A percentile compares a stretch with the other conserved stretches of the same genome.
Conservation (phyloP, 208 protist species). For the Trypanosoma theileri region DNA sequence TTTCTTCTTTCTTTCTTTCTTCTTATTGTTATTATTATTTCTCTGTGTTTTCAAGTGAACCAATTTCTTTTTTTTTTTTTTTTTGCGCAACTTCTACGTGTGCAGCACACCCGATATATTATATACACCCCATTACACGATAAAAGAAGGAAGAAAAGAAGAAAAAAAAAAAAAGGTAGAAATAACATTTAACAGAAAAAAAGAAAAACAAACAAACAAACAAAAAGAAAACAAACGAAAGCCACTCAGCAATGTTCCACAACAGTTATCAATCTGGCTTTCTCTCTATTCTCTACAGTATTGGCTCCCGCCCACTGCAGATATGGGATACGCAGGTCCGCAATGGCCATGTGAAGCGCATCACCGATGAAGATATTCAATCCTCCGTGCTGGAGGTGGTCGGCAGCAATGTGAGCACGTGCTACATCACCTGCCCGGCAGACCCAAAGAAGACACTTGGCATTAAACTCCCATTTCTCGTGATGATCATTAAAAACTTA, state of each 20-base stretch:
- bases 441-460: constrained; percentile 97
- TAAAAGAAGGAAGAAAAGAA: neutral
- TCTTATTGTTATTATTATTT: constrained; percentile 4
- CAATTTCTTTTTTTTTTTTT: constrained; percentile 7
- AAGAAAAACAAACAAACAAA: constrained; percentile 12
- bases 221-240: neutral
- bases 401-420: constrained; percentile 97
- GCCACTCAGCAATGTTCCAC: constrained; percentile 93
- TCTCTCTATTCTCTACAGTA: constrained; percentile 98
- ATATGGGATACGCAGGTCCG: constrained; percentile 98
- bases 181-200: constrained; percentile 3
- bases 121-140: neutral
- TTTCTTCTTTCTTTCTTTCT: constrained; percentile 8
- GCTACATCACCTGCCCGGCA: constrained; percentile 97
- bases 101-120: neutral
- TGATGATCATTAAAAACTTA: constrained; percentile 99
- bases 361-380: constrained; percentile 99
- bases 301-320: constrained; percentile 97
- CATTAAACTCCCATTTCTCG: constrained; percentile 99
- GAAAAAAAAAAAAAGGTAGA: neutral
- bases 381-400: constrained; percentile 98
- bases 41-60: neutral
- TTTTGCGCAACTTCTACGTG: neutral
- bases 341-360: constrained; percentile 99
- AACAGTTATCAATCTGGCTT: constrained; percentile 99